Percentiles rank a stretch among this genome's conserved stretches.
These are phyloP conservation scores for Pseudocercospora musae DNA, from an alignment of 2,329 filamentous ascomycete genomes.

Conservation along the genomic window DNA sequence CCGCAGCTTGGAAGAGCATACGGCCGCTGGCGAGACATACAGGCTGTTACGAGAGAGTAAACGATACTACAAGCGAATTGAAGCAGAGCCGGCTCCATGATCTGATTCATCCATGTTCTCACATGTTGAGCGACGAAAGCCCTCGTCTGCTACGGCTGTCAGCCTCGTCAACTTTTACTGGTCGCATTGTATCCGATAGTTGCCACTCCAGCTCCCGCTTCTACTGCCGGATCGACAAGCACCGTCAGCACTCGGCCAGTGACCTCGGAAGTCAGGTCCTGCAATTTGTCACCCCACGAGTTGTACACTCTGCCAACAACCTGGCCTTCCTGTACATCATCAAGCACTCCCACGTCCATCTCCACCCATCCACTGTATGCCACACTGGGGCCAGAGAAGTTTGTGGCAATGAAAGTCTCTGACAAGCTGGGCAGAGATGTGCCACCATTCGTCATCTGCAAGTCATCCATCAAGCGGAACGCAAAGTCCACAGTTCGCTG, in stretches of 20 bases:
- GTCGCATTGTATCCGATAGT: constrained; percentile 40
- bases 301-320: constrained; percentile 37
- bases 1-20: not conserved
- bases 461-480: constrained; percentile 31
- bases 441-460: constrained; percentile 22
- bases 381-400: constrained; percentile 32
- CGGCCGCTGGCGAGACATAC: not conserved
- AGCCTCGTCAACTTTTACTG: not conserved
- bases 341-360: constrained; percentile 32
- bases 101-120: not conserved
- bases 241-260: constrained; percentile 37
- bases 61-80: not conserved
- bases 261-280: constrained; percentile 35
- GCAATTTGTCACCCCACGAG: constrained; percentile 38
- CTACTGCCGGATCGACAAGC: constrained; percentile 36
- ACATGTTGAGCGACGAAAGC: not conserved
- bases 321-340: constrained; percentile 38
- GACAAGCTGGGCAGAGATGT: constrained; percentile 11
- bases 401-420: constrained; percentile 31
- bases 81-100: not conserved
- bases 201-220: constrained; percentile 36
- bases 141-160: not conserved
- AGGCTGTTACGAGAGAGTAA: not conserved
- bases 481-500: constrained; percentile 35
- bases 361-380: constrained; percentile 31